These are phyloP conservation scores for Candida orba DNA, from an alignment of 805 yeast species.

Conservation along the genomic window DNA sequence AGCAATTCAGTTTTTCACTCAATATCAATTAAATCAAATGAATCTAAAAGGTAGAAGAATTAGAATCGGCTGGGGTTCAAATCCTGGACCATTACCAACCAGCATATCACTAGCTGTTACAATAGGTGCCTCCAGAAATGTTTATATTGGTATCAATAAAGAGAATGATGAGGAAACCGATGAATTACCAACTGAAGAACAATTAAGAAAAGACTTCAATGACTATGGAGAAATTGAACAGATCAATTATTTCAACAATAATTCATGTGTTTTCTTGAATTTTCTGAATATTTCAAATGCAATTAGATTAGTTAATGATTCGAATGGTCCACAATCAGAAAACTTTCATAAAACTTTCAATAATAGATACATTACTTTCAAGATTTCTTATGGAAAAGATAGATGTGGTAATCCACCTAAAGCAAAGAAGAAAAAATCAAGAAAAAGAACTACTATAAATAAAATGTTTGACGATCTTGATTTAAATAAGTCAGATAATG, in stretches of 20 bases:
- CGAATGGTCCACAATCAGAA: slow-evolving; percentile 32
- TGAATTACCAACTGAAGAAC: slow-evolving; percentile 38
- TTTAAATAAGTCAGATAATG: slow-evolving; percentile 5
- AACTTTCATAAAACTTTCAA: slow-evolving; percentile 33
- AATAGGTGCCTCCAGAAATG: slow-evolving; percentile 70
- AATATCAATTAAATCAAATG: slow-evolving; percentile 51
- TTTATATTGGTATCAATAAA: slow-evolving; percentile 57
- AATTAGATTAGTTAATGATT: slow-evolving; percentile 54
- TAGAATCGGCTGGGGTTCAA: slow-evolving; percentile 64
- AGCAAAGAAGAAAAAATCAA: slow-evolving; percentile 31
- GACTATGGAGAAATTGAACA: slow-evolving; percentile 70
- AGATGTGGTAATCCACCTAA: slow-evolving; percentile 74
- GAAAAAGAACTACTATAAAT: slow-evolving; percentile 10
- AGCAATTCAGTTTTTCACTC: slow-evolving; percentile 61
- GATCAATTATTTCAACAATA: slow-evolving; percentile 61
- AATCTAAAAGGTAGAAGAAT: slow-evolving; percentile 54
- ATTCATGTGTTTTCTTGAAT: slow-evolving; percentile 70
- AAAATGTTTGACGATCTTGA: slow-evolving; percentile 1
- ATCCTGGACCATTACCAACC: slow-evolving; percentile 54
- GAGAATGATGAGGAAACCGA: slow-evolving; percentile 25
- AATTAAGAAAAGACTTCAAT: slow-evolving; percentile 52
- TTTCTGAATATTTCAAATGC: slow-evolving; percentile 59
- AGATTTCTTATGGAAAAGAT: slow-evolving; percentile 68
- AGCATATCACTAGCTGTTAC: slow-evolving; percentile 56
- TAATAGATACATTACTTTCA: slow-evolving; percentile 43